Base-by-base conservation (phyloP, 2,329 filamentous ascomycete genomes). In the Colletotrichum gloeosporioides region DNA sequence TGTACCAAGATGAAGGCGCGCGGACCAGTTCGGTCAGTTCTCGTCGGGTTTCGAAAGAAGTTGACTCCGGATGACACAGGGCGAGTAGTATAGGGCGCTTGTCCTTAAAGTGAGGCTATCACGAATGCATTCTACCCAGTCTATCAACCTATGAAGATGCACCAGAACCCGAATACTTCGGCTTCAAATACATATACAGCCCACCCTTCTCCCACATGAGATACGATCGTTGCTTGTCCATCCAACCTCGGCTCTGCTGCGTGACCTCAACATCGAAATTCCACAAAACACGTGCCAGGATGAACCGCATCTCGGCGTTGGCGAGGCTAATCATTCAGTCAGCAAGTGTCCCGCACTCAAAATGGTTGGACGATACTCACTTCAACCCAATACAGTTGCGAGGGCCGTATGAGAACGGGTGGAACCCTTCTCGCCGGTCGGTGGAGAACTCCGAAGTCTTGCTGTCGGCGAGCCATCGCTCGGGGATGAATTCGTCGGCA, bases 31-130 rank as follows among this genome's bases (percentile, higher is more conserved):
- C 44, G 4, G n/a, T 22, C 44, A 22, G n/a, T 10, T 22, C 1
- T 4, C 2, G 4, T 53, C 44, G n/a, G 44, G n/a, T 53, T 22
- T 53, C 44, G 10, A 22, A 22, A 0, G 44, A 22, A 2, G 10
- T 6, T 22, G 13, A 53, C 44, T 53, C n/a, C n/a, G 10, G 44
- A 53, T 53, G n/a, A 53, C 10, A 53, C 18, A 2, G 39, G 18
- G 44, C 0, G 0, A 53, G 6, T 8, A 4, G n/a, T 3, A 22
- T 53, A 3, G 44, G 3, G n/a, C 0, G 18, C 6, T 53, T 13
- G 3, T 7, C 10, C 2, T 1, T 6, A 1, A n/a, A 53, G 6
- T 53, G 10, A 53, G 44, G 44, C n/a, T 53, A n/a, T 22, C 44
- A 3, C 3, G 9, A 12, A 7, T 12, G 4, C 39, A 4, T 49